Evolutionary conservation across 495 filamentous ascomycete species (phyloP).

Genomic region (Stereocaulon alpinum): DNA sequence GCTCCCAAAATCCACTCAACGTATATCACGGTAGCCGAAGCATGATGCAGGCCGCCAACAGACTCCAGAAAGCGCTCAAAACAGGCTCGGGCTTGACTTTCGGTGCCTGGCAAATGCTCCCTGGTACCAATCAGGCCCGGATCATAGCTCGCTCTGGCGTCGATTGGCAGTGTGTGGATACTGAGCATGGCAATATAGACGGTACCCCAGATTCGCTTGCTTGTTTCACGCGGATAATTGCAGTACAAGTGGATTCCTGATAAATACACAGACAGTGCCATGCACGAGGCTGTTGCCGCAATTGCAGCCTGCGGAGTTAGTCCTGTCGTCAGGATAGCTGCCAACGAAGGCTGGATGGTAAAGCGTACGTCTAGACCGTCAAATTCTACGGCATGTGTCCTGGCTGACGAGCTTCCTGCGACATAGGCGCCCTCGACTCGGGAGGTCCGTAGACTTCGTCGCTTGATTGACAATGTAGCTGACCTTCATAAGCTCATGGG

Average conservation of each 20-base stretch:
- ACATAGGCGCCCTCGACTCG: slow-evolving; percentile 51
- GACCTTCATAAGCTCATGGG: slow-evolving; percentile 23
- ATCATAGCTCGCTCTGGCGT: slow-evolving; percentile 54
- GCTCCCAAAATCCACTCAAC: not conserved
- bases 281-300: slow-evolving; percentile 75
- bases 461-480: not conserved
- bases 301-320: slow-evolving; percentile 56
- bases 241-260: slow-evolving; percentile 2
- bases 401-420: slow-evolving; percentile 12
- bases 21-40: not conserved
- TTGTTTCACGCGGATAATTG: not conserved
- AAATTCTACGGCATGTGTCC: not conserved
- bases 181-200: slow-evolving; percentile 70
- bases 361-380: slow-evolving; percentile 42
- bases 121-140: slow-evolving; percentile 61
- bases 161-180: slow-evolving; percentile 70
- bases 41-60: slow-evolving; percentile 55
- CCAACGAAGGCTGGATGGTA: slow-evolving; percentile 59
- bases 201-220: slow-evolving; percentile 34
- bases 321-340: slow-evolving; percentile 57
- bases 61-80: slow-evolving; percentile 48
- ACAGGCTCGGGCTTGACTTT: slow-evolving; percentile 47
- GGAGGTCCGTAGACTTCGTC: slow-evolving; percentile 42
- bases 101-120: slow-evolving; percentile 66
- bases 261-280: slow-evolving; percentile 57